Conservation (phyloP, 2,329 filamentous ascomycete genomes). For the Kalaharituber pfeilii region DNA sequence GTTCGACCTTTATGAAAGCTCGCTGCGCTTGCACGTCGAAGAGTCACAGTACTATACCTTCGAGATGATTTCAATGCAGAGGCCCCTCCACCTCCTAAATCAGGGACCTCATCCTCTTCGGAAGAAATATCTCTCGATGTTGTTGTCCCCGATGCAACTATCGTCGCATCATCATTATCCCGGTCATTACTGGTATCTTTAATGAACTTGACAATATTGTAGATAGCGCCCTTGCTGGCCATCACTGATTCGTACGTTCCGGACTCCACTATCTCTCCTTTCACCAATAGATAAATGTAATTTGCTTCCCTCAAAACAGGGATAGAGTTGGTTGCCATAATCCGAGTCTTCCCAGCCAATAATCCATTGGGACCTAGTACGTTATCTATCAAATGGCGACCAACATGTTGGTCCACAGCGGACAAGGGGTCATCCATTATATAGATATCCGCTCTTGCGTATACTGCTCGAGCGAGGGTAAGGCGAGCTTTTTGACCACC, state of each 20-base stretch:
- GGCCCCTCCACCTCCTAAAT: constrained; percentile 33
- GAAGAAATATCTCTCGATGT: constrained; percentile 27
- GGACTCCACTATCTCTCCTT: constrained; percentile 66
- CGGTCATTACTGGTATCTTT: constrained; percentile 37
- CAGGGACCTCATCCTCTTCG: constrained; percentile 35
- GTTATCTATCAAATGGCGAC: constrained; percentile 82
- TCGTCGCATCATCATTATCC: constrained; percentile 53
- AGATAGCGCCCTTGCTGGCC: constrained; percentile 82
- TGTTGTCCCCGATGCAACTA: constrained; percentile 26
- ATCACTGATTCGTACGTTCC: constrained; percentile 83
- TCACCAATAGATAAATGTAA: constrained; percentile 68
- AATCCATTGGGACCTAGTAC: constrained; percentile 76
- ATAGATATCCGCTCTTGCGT: constrained; percentile 91
- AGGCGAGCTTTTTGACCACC: constrained; percentile 81
- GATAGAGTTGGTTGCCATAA: constrained; percentile 90
- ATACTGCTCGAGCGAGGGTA: constrained; percentile 81
- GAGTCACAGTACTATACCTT: constrained; percentile 52
- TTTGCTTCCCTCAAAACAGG: constrained; percentile 77
- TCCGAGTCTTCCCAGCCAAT: constrained; percentile 67
- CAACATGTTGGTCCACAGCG: constrained; percentile 96
- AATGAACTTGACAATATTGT: constrained; percentile 54
- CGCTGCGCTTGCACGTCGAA: constrained; percentile 78
- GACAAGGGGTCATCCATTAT: constrained; percentile 86
- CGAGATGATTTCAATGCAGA: constrained; percentile 42
- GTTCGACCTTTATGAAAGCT: constrained; percentile 82